Evolutionary conservation across 768 basidiomycete species (phyloP), one percentile per base, ranked within the genome.

Genomic region (Agrocybe chaxingu): DNA sequence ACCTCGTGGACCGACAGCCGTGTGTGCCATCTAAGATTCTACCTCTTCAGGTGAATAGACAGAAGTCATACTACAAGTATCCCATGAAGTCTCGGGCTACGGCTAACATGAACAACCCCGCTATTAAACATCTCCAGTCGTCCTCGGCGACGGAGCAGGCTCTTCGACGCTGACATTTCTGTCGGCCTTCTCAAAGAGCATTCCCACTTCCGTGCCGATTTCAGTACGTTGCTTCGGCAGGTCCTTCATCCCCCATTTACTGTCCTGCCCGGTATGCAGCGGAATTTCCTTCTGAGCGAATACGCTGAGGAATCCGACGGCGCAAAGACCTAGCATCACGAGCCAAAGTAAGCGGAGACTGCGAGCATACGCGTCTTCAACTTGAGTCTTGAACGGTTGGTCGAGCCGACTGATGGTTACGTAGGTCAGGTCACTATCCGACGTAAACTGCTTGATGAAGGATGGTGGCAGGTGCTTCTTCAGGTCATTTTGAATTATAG

Each of bases 401-500:
- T 62, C 47, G 1, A 82, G 70, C 0, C 8, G 13, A 1, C 52
- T 18, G 18, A 81, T 66, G 11, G 57, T 47, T 2, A 71, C 63
- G 55, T 74, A 80, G 5, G 73, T 60, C 40, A 78, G 6, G 9
- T 34, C 10, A 7, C 42, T 19, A 13, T 41, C 8, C 60, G 41
- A 72, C 67, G 12, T 64, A 53, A 74, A 36, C 57, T 51, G 0
- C 0, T 55, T 46, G 12, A 66, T 29, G 44, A 80, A 76, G 1
- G 53, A 66, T 0, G 51, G 30, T 0, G 84, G 80, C 0, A 85
- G 73, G 0, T 48, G 56, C 35, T 57, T 63, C 3, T 62, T 57
- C 5, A 85, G 70, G 45, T 75, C 54, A 61, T 81, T 85, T 52
- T 81, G 75, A 8, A 85, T 68, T 40, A 83, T 66, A 0, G 76